Evolutionary conservation across 2,329 filamentous ascomycete genomes (phyloP).

Genomic region (Ilyonectria mors-panacis): DNA sequence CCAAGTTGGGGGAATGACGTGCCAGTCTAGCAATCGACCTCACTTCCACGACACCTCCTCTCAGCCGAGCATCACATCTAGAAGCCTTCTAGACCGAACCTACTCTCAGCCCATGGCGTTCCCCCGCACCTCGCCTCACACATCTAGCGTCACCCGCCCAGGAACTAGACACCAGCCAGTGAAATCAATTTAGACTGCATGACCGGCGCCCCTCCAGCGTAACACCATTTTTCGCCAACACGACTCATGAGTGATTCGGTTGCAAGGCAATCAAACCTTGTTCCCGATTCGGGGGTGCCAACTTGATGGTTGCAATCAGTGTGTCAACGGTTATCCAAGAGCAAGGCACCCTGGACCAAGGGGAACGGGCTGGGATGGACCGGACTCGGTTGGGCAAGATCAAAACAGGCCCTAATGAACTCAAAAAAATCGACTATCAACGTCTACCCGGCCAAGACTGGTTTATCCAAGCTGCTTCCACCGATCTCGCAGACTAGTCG

Average conservation of each 20-base stretch:
- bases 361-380: slow-evolving; percentile 13
- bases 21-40: background rate
- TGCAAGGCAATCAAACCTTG: slow-evolving; percentile 25
- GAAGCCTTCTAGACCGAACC: slow-evolving; percentile 37
- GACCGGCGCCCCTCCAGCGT: slow-evolving; percentile 5
- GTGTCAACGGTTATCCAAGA: slow-evolving; percentile 16
- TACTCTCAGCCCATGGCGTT: slow-evolving; percentile 11
- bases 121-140: slow-evolving; percentile 1
- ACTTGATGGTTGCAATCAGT: slow-evolving; percentile 2
- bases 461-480: slow-evolving; percentile 1
- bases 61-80: slow-evolving; percentile 20
- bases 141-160: background rate
- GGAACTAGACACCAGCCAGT: background rate
- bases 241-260: slow-evolving; percentile 26
- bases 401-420: slow-evolving; percentile 23
- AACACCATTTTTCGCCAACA: slow-evolving; percentile 11
- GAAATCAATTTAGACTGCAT: background rate
- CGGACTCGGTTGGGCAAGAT: slow-evolving; percentile 9
- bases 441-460: background rate
- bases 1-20: background rate
- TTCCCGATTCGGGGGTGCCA: slow-evolving; percentile 13
- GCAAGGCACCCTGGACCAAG: background rate
- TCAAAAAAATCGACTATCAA: slow-evolving; percentile 11
- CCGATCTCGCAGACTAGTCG: slow-evolving; percentile 9
- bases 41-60: background rate